Base-by-base conservation (phyloP, 768 basidiomycete genomes). In the Leucocoprinus sp. region DNA sequence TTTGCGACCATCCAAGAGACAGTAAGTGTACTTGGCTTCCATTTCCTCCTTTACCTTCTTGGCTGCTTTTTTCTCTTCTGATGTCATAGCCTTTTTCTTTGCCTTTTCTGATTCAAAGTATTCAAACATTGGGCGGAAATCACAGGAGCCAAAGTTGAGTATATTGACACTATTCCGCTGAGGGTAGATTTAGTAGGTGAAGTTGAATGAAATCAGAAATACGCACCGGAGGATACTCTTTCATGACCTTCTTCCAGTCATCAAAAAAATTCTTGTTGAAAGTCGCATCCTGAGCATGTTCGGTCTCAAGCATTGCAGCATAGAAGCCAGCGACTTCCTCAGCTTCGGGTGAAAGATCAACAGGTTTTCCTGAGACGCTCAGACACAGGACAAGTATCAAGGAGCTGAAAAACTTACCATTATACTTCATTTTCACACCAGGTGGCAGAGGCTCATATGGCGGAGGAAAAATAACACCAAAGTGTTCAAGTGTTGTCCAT, bases 251-350 rank as follows among this genome's bases (percentile, higher is more conserved):
- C 50, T 78, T 70, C 76, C 85, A 98, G 60, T 97, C 95, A 0
- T 83, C 74, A 61, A 98, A 99, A 64, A 99, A 99, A 63, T 99
- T 98, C 61, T 82, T 81, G 63, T 88, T 86, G 69, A 99, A 99
- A 0, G 72, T 80, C 11, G 69, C 71, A 60, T 98, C 93, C 64
- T 85, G 73, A 5, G 89, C 88, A 57, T 99, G 93, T 50, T 93
- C 89, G 5, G 89, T 88, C 62, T 93, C 92, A 28, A 98, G 58
- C 72, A 98, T 77, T 15, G 92, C 88, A 27, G 71, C 96, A 56
- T 93, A 99, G 65, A 99, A 99, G 6, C 87, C 85, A 22, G 96
- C 95, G 37, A 98, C 95, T 63, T 99, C 96, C 65, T 99, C 96
- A 5, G 93, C 73, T 50, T 84, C 90, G 9, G 75, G 79, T 17